Evolutionary conservation across 495 filamentous ascomycete genomes (phyloP).

Genomic region (Annulohypoxylon stygium): DNA sequence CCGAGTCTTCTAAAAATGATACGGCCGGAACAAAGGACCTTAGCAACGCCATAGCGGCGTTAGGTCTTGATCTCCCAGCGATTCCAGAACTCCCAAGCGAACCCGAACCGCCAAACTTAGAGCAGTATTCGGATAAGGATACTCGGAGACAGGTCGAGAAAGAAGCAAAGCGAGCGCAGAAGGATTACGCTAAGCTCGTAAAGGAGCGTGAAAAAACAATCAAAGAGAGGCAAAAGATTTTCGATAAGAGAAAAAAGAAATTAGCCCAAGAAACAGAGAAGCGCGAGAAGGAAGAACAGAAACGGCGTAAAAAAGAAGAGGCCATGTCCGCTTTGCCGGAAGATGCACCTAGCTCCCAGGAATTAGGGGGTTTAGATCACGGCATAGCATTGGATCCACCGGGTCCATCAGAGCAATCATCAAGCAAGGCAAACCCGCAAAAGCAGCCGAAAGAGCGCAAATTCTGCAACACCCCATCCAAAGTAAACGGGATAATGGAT

Average conservation of each 20-base stretch:
- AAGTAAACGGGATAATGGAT: slow-evolving; percentile 64
- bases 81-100: slow-evolving; percentile 59
- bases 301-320: slow-evolving; percentile 54
- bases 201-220: slow-evolving; percentile 73
- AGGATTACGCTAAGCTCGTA: slow-evolving; percentile 70
- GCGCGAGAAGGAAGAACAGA: slow-evolving; percentile 54
- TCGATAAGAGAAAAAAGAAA: slow-evolving; percentile 68
- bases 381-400: not conserved
- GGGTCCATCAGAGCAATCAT: slow-evolving; percentile 11
- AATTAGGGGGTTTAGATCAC: slow-evolving; percentile 8
- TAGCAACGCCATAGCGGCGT: slow-evolving; percentile 32
- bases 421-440: slow-evolving; percentile 33
- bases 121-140: slow-evolving; percentile 68
- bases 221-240: slow-evolving; percentile 68
- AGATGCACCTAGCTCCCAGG: slow-evolving; percentile 32
- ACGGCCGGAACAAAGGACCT: slow-evolving; percentile 27
- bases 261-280: slow-evolving; percentile 61
- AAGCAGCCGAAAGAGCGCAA: slow-evolving; percentile 70
- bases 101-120: slow-evolving; percentile 62
- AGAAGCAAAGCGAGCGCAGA: slow-evolving; percentile 67
- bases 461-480: slow-evolving; percentile 80
- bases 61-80: slow-evolving; percentile 54
- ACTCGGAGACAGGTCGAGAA: slow-evolving; percentile 74
- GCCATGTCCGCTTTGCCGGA: slow-evolving; percentile 43
- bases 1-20: slow-evolving; percentile 14